Conservation (phyloP, 139 green algal genomes). For the Limnomonas spitsbergensis region DNA sequence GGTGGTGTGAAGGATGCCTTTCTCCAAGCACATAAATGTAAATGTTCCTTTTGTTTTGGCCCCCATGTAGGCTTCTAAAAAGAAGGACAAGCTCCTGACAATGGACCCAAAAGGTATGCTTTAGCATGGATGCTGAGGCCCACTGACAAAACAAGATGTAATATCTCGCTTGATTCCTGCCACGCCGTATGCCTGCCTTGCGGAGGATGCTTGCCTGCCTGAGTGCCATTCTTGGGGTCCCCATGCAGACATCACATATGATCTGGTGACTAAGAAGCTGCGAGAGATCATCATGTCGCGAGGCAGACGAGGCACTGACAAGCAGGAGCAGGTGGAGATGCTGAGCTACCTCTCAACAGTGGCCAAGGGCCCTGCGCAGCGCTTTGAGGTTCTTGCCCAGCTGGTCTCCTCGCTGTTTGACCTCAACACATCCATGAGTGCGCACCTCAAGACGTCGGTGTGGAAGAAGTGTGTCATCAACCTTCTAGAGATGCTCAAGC, state of each 20-base stretch:
- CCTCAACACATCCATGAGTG: slow-evolving; percentile 23
- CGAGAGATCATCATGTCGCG: slow-evolving; percentile 80
- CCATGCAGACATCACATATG: slow-evolving; percentile 81
- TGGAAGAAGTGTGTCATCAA: slow-evolving; percentile 45
- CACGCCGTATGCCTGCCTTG: no score
- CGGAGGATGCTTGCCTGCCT: no score
- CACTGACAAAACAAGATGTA: no score
- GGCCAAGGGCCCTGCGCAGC: slow-evolving; percentile 79
- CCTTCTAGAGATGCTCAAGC: slow-evolving; percentile 60
- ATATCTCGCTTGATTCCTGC: no score
- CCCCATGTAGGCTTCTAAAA: slow-evolving; percentile 46
- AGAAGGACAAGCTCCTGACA: slow-evolving; percentile 84
- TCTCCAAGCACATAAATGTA: no score
- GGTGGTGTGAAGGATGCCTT: no score
- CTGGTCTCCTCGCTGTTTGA: slow-evolving; percentile 93
- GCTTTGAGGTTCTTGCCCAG: slow-evolving; percentile 76
- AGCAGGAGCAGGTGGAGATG: slow-evolving; percentile 89
- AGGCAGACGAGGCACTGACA: slow-evolving; percentile 86
- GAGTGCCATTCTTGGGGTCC: no score
- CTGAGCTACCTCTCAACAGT: slow-evolving; percentile 84
- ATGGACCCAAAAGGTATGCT: slow-evolving; percentile 62
- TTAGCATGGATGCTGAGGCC: no score
- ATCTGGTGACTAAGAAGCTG: slow-evolving; percentile 93
- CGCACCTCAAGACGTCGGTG: slow-evolving; percentile 40
- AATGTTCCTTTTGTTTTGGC: background rate